Evolutionary conservation across 2,329 filamentous ascomycete genomes (phyloP).

Genomic region (Diaporthe ampelina): DNA sequence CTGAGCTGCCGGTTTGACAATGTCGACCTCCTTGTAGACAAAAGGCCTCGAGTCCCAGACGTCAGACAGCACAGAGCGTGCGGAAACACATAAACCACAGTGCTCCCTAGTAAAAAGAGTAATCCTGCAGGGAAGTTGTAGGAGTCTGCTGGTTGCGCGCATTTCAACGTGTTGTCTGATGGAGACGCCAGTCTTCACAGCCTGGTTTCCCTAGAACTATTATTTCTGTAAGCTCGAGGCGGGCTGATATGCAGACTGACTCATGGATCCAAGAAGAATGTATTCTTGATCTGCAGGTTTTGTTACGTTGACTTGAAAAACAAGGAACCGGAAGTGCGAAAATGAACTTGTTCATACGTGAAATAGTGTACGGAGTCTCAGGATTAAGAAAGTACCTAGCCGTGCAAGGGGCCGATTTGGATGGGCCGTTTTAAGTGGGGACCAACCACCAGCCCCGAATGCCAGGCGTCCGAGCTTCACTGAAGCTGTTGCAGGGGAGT

Average conservation of each 20-base stretch:
- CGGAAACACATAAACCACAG: slow-evolving; percentile 79
- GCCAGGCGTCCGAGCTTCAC: slow-evolving; percentile 24
- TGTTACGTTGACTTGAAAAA: too few species aligned
- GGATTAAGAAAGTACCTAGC: too few species aligned
- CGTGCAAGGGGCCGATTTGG: background rate
- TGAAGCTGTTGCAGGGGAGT: slow-evolving; percentile 37
- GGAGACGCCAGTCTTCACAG: background rate
- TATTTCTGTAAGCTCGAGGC: background rate
- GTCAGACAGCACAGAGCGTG: slow-evolving; percentile 75
- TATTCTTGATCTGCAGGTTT: background rate
- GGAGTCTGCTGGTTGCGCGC: slow-evolving; percentile 64
- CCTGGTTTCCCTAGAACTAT: too few species aligned
- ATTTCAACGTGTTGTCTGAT: slow-evolving; percentile 53
- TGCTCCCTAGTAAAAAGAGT: slow-evolving; percentile 82
- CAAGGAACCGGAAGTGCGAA: background rate
- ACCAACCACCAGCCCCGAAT: slow-evolving; percentile 8
- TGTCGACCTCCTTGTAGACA: slow-evolving; percentile 77
- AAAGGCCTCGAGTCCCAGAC: slow-evolving; percentile 79
- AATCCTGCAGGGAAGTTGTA: slow-evolving; percentile 71
- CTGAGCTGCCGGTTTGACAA: slow-evolving; percentile 73
- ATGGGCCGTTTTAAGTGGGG: slow-evolving; percentile 34
- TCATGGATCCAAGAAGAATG: background rate
- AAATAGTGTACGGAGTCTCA: background rate
- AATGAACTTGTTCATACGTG: background rate
- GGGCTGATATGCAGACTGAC: background rate